Percentiles rank a stretch among this genome's conserved stretches.
Evolutionary conservation across 805 yeast species (phyloP).

Genomic region (Teunomyces funiuensis): DNA sequence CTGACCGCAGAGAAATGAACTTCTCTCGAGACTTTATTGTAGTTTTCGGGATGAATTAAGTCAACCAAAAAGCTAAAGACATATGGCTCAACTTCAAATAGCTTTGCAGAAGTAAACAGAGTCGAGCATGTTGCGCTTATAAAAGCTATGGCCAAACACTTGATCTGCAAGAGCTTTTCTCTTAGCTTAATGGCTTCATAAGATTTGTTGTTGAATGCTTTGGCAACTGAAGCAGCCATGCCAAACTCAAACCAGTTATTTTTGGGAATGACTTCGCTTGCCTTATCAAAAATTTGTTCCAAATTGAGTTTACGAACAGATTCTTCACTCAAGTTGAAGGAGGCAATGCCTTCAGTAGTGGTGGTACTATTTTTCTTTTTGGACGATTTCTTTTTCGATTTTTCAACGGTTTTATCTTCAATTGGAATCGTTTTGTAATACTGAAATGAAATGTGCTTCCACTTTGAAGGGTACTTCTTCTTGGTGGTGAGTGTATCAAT

Average conservation of each 20-base stretch:
- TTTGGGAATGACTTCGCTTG: slow-evolving; percentile 55
- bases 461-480: slow-evolving; percentile 50
- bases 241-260: slow-evolving; percentile 66
- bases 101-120: slow-evolving; percentile 58
- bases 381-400: slow-evolving; percentile 7
- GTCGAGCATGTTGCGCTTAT: slow-evolving; percentile 57
- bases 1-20: slow-evolving; percentile 61
- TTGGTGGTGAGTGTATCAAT: slow-evolving; percentile 45
- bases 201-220: slow-evolving; percentile 64
- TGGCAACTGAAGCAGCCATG: slow-evolving; percentile 61
- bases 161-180: slow-evolving; percentile 57
- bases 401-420: slow-evolving; percentile 11
- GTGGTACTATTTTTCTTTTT: slow-evolving; percentile 11
- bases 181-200: slow-evolving; percentile 56
- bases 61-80: slow-evolving; percentile 69
- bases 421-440: slow-evolving; percentile 36
- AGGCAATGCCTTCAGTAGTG: slow-evolving; percentile 47
- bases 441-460: slow-evolving; percentile 56
- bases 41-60: slow-evolving; percentile 64
- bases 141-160: slow-evolving; percentile 67
- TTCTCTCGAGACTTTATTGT: slow-evolving; percentile 44
- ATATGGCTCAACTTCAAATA: slow-evolving; percentile 72
- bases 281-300: slow-evolving; percentile 66
- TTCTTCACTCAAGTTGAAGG: slow-evolving; percentile 53
- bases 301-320: slow-evolving; percentile 53